A percentile compares a stretch with the other conserved stretches of the same genome.
Evolutionary conservation across 371 early-diverging fungal genomes (phyloP).

Genomic region (Apophysomyces variabilis): DNA sequence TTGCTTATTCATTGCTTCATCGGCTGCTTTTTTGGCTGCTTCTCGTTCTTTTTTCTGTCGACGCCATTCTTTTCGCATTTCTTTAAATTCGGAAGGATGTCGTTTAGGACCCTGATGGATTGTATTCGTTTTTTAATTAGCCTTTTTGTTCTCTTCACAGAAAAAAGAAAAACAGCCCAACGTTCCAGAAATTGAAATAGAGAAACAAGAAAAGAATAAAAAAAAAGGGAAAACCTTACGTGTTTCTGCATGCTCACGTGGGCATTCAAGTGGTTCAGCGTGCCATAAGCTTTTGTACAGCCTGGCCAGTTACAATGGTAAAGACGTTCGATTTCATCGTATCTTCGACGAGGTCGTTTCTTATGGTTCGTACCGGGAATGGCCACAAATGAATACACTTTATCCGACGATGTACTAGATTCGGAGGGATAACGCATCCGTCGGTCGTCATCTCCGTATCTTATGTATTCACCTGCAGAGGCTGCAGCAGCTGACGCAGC

Average conservation of each 20-base stretch:
- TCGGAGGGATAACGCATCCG: constrained; percentile 41
- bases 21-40: constrained; percentile 34
- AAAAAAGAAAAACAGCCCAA: background rate
- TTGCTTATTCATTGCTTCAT: constrained; percentile 40
- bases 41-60: constrained; percentile 56
- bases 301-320: constrained; percentile 68
- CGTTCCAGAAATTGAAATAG: background rate
- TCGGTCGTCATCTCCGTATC: constrained; percentile 15
- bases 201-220: background rate
- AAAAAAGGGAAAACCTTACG: constrained; percentile 31
- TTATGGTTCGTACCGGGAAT: constrained; percentile 66
- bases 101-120: constrained; percentile 41
- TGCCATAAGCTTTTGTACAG: constrained; percentile 74
- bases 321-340: constrained; percentile 73
- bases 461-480: constrained; percentile 15
- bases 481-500: constrained; percentile 4
- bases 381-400: constrained; percentile 67
- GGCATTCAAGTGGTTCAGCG: constrained; percentile 74
- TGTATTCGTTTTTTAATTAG: background rate
- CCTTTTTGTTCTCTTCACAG: background rate
- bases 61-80: constrained; percentile 61
- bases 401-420: constrained; percentile 46
- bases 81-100: constrained; percentile 65
- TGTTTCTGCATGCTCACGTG: constrained; percentile 80
- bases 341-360: constrained; percentile 68